Conservation (phyloP, 257 asterid genomes). For the Solanum sitiens region DNA sequence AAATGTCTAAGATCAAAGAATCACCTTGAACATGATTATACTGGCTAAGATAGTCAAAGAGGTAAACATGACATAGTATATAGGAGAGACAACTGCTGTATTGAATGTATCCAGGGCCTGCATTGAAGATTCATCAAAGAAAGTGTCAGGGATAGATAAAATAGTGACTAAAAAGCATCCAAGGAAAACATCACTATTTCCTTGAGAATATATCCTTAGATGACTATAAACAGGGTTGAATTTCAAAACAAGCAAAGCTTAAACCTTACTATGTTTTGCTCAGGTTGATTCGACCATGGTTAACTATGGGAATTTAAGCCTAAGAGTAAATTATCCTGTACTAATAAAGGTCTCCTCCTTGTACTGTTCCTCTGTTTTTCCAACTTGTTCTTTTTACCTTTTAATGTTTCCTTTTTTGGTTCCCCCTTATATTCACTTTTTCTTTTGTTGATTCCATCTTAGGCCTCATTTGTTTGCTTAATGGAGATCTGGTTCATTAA, state of each 20-base stretch:
- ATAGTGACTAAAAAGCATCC: background rate
- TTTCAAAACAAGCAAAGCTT: background rate
- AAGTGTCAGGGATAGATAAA: background rate
- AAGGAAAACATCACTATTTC: background rate
- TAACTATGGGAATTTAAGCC: background rate
- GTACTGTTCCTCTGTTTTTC: background rate
- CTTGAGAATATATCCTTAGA: background rate
- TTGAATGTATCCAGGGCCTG: background rate
- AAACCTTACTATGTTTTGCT: background rate
- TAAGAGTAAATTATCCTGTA: background rate
- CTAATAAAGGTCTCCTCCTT: background rate
- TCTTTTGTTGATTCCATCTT: background rate
- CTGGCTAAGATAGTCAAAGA: conserved; percentile 84
- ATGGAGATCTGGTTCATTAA: background rate
- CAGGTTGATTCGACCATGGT: background rate
- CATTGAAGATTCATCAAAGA: conserved; percentile 7
- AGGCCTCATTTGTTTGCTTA: background rate
- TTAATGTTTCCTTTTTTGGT: background rate
- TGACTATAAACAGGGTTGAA: background rate
- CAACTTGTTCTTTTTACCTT: background rate
- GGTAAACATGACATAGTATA: background rate
- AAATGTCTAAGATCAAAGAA: background rate
- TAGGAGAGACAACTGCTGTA: background rate
- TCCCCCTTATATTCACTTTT: background rate
- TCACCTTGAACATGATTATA: conserved; percentile 98